Evolutionary conservation across 768 basidiomycete genomes (phyloP).

Genomic region (Lactarius sanguifluus): DNA sequence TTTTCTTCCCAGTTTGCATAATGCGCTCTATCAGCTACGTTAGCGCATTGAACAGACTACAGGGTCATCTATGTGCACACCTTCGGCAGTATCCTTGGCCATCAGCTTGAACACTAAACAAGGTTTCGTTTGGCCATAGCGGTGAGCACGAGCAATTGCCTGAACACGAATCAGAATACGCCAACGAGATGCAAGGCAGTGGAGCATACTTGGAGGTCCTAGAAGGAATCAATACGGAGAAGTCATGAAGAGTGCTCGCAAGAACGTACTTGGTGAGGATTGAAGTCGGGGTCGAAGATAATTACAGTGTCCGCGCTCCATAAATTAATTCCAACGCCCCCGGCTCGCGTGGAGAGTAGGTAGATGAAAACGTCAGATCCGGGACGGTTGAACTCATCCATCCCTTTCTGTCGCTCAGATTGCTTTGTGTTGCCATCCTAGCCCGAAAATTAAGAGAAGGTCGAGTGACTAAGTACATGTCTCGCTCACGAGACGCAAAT

Average conservation of each 20-base stretch:
- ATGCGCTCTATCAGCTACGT: conserved; percentile 66
- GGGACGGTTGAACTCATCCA: conserved; percentile 92
- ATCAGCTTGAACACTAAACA: conserved; percentile 95
- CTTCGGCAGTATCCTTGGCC: conserved; percentile 93
- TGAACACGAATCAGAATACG: conserved; percentile 36
- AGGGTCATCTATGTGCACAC: conserved; percentile 37
- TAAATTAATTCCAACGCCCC: conserved; percentile 44
- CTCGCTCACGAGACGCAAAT: conserved; percentile 64
- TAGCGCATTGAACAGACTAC: background rate
- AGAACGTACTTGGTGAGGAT: conserved; percentile 84
- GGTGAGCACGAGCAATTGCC: conserved; percentile 93
- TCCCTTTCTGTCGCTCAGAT: conserved; percentile 82
- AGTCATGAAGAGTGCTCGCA: background rate
- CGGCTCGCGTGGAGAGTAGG: conserved; percentile 84
- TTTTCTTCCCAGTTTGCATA: conserved; percentile 91
- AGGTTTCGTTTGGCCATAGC: conserved; percentile 93
- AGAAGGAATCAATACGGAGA: conserved; percentile 14
- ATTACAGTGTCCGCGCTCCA: conserved; percentile 88
- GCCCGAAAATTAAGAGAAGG: conserved; percentile 2
- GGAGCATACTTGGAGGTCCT: conserved; percentile 83
- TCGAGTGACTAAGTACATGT: conserved; percentile 17
- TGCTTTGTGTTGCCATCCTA: conserved; percentile 92
- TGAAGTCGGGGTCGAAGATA: conserved; percentile 94
- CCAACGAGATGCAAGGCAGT: conserved; percentile 7
- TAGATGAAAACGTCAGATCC: conserved; percentile 90